A percentile compares a stretch with the other conserved stretches of the same genome.
Conservation (phyloP, 768 basidiomycete genomes). For the Leucocoprinus birnbaumii region DNA sequence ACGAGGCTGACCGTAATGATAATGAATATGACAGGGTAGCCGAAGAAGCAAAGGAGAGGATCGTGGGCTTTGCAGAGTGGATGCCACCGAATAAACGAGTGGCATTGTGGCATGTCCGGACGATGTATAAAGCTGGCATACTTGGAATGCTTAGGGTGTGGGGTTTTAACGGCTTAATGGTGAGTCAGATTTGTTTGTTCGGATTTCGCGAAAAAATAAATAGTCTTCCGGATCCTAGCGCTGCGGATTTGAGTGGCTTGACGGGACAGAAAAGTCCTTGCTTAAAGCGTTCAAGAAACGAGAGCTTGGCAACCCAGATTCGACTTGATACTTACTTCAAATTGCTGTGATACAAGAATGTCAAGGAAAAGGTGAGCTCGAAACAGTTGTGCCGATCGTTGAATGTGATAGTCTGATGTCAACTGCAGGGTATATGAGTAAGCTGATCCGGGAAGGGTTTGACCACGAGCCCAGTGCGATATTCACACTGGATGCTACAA, state of each 20-base stretch:
- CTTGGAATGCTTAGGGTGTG: constrained; percentile 17
- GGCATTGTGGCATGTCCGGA: constrained; percentile 18
- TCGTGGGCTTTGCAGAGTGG: constrained; percentile 24
- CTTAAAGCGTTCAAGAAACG: constrained; percentile 17
- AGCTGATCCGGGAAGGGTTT: constrained; percentile 25
- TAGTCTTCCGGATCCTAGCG: too few relatives aligned
- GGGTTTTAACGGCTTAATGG: constrained; percentile 18
- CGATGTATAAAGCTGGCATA: constrained; percentile 18
- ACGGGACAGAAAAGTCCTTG: constrained; percentile 15
- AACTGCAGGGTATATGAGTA: constrained; percentile 23
- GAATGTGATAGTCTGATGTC: too few relatives aligned
- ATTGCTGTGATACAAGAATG: constrained; percentile 23
- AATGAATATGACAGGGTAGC: too few relatives aligned
- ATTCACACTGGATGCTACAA: constrained; percentile 26
- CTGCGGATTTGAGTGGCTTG: constrained; percentile 20
- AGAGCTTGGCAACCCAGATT: constrained; percentile 18
- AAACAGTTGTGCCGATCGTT: too few relatives aligned
- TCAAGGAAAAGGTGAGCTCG: constrained; percentile 27
- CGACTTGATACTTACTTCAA: constrained; percentile 27
- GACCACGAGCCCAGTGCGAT: constrained; percentile 19
- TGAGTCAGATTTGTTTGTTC: constrained; percentile 10
- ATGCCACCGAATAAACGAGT: constrained; percentile 23
- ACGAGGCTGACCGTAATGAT: constrained; percentile 10
- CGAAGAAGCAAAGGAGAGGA: neutral
- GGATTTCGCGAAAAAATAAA: too few relatives aligned